Percentiles rank a stretch among this genome's conserved stretches.
Evolutionary conservation across 257 asterid species (phyloP).

Genomic region (Ilex asprella): DNA sequence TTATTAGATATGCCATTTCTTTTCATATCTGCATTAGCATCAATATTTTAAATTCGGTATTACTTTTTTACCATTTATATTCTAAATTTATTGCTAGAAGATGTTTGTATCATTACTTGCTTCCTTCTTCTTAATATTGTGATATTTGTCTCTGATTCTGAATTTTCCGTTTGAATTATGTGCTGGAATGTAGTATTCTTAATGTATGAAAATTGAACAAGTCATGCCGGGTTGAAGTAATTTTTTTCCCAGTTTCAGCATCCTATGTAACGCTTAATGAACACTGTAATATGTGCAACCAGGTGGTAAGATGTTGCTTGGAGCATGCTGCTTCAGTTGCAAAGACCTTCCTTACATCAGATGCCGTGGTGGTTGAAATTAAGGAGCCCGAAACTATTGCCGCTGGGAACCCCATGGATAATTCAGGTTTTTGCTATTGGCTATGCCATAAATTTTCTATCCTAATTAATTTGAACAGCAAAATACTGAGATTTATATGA

Average conservation of each 20-base stretch:
- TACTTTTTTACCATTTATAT: no score
- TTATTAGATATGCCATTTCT: no score
- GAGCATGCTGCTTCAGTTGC: slow-evolving; percentile 56
- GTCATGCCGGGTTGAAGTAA: background rate
- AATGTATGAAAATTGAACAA: background rate
- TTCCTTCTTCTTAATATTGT: background rate
- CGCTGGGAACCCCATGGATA: slow-evolving; percentile 41
- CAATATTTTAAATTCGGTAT: no score
- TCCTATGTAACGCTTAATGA: background rate
- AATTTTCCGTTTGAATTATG: background rate
- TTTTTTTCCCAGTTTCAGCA: background rate
- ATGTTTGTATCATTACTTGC: background rate
- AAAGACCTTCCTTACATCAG: slow-evolving; percentile 44
- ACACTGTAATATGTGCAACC: background rate
- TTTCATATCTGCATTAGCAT: no score
- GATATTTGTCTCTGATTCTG: background rate
- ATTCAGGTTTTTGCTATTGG: slow-evolving; percentile 23
- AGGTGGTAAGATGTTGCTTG: slow-evolving; percentile 65
- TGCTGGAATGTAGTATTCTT: no score
- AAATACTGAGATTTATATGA: no score
- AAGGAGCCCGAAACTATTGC: slow-evolving; percentile 36
- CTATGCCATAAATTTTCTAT: no score
- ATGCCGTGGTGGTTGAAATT: slow-evolving; percentile 46
- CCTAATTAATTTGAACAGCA: no score
- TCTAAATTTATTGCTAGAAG: no score